Evolutionary conservation across 352 stramenopile genomes (phyloP).

Genomic region (Phytophthora parvispora): DNA sequence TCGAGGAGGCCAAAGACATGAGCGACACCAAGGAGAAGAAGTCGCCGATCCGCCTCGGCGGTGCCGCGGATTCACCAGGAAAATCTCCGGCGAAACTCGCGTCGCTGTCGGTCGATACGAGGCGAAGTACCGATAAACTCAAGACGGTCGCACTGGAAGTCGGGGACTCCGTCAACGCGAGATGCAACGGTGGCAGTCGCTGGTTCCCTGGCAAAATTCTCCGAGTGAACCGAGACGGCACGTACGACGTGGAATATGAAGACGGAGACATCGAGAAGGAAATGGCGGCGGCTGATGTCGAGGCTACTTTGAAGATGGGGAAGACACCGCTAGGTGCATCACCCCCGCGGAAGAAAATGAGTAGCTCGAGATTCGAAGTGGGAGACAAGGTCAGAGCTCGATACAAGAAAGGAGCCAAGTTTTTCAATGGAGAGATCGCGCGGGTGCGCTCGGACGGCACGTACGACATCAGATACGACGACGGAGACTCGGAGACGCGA

Average conservation of each 20-base stretch:
- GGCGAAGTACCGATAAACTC: slow-evolving; percentile 11
- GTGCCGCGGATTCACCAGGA: slow-evolving; percentile 1
- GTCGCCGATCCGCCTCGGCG: slow-evolving; percentile 57
- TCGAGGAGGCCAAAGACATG: slow-evolving; percentile 57
- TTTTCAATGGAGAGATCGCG: slow-evolving; percentile 58
- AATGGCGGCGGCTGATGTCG: slow-evolving; percentile 30
- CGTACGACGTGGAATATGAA: slow-evolving; percentile 71
- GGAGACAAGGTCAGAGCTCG: slow-evolving; percentile 49
- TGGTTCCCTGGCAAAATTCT: slow-evolving; percentile 75
- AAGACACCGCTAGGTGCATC: slow-evolving; percentile 12
- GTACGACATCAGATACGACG: slow-evolving; percentile 77
- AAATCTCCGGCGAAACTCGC: slow-evolving; percentile 32
- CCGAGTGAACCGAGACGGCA: slow-evolving; percentile 62
- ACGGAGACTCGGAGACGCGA: slow-evolving; percentile 53
- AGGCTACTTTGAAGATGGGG: slow-evolving; percentile 8
- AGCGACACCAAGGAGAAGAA: slow-evolving; percentile 46
- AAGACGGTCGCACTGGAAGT: slow-evolving; percentile 13
- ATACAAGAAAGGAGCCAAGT: slow-evolving; percentile 48
- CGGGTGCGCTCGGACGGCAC: slow-evolving; percentile 61
- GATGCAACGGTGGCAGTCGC: slow-evolving; percentile 78
- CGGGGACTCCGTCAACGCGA: slow-evolving; percentile 35
- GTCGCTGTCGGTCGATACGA: slow-evolving; percentile 17
- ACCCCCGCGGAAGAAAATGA: slow-evolving; percentile 27
- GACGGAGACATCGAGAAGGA: slow-evolving; percentile 61
- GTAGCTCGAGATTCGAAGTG: slow-evolving; percentile 19